phyloP scores from a whole-genome alignment of 768 basidiomycete species.

The Phylloporus sp. region DNA sequence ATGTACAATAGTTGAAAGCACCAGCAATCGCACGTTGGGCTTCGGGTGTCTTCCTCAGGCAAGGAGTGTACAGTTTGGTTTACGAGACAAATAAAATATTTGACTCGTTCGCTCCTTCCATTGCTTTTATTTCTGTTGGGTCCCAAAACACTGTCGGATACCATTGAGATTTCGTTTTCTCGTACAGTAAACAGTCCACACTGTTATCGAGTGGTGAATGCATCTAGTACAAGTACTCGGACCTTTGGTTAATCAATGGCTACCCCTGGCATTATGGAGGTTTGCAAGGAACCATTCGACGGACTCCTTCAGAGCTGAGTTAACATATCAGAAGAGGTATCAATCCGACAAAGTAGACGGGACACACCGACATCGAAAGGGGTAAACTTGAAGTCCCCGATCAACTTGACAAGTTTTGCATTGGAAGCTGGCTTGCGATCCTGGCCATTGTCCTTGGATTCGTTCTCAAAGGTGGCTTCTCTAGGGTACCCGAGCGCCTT shows the following conservation, averaged over 20 bases:
- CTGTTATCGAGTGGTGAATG: too few species aligned
- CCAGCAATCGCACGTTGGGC: not conserved
- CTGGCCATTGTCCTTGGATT: slow-evolving; percentile 75
- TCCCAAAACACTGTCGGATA: too few species aligned
- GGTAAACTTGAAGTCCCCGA: slow-evolving; percentile 85
- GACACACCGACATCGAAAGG: slow-evolving; percentile 77
- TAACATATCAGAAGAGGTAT: not conserved
- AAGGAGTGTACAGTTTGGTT: too few species aligned
- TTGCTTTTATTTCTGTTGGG: too few species aligned
- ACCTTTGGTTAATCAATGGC: slow-evolving; percentile 6
- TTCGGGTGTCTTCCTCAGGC: too few species aligned
- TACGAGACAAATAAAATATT: slow-evolving; percentile 1
- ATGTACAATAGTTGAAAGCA: slow-evolving; percentile 1
- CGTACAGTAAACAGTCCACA: too few species aligned
- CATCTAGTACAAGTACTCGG: slow-evolving; percentile 5
- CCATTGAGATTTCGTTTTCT: too few species aligned
- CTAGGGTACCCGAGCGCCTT: slow-evolving; percentile 76
- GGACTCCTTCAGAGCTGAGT: slow-evolving; percentile 65
- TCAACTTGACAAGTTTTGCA: slow-evolving; percentile 71
- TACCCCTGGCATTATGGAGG: slow-evolving; percentile 59
- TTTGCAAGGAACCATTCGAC: slow-evolving; percentile 89
- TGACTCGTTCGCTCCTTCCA: too few species aligned
- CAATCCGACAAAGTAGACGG: not conserved
- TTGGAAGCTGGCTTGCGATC: slow-evolving; percentile 97
- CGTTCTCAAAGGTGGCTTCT: slow-evolving; percentile 72